Conservation (phyloP, 164 flowering plant species). For the Liquidambar formosana region DNA sequence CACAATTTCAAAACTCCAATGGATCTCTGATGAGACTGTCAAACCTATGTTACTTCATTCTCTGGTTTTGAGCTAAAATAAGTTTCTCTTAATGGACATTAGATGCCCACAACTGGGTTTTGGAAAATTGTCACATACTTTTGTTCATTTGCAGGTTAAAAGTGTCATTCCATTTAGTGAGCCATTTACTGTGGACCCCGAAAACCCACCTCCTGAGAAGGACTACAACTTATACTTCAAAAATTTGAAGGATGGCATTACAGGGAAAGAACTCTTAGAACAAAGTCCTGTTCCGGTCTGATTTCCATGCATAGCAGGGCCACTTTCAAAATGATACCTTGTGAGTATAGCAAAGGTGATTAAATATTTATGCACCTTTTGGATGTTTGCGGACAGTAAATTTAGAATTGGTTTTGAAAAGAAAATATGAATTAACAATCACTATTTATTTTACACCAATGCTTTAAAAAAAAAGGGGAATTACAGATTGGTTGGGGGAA, state of each 20-base stretch:
- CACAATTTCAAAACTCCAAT: too few relatives aligned
- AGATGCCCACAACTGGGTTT: not conserved
- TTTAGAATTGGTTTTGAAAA: not conserved
- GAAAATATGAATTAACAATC: not conserved
- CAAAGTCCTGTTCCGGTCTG: constrained; percentile 52
- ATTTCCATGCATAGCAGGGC: constrained; percentile 11
- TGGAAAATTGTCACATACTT: not conserved
- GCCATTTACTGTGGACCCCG: constrained; percentile 82
- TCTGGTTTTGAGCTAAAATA: not conserved
- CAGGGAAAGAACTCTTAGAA: constrained; percentile 79
- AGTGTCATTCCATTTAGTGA: constrained; percentile 89
- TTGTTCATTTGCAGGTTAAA: constrained; percentile 63
- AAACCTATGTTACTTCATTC: too few relatives aligned
- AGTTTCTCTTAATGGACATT: not conserved
- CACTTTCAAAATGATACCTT: not conserved
- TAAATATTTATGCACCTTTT: not conserved
- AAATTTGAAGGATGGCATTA: constrained; percentile 85
- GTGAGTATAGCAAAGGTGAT: constrained; percentile 2
- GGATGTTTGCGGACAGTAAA: not conserved
- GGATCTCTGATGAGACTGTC: too few relatives aligned
- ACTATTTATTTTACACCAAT: not conserved
- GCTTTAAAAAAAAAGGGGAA: too few relatives aligned
- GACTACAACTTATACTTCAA: constrained; percentile 76
- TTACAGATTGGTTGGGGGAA: too few relatives aligned
- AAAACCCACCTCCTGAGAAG: constrained; percentile 92